These are phyloP conservation scores for Crithidia thermophila DNA, from an alignment of 208 protist species.

Conservation along the genomic window DNA sequence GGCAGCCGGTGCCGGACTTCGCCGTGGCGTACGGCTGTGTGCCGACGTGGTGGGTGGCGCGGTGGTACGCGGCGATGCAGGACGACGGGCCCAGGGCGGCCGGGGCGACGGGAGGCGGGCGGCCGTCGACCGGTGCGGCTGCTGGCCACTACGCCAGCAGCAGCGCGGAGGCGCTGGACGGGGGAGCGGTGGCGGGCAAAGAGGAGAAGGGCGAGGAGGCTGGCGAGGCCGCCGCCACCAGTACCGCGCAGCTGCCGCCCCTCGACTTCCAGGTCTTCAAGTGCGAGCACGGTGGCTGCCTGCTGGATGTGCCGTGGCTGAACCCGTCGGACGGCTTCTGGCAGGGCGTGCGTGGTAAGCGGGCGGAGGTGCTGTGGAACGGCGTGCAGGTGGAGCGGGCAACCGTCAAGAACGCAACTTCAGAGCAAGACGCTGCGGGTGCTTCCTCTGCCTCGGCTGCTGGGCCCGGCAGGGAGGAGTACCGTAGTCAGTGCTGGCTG, in stretches of 20 bases:
- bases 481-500: constrained; percentile 35
- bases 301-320: constrained; percentile 59
- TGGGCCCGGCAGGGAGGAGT: constrained; percentile 9
- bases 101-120: neutral
- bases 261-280: constrained; percentile 42
- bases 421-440: neutral
- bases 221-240: neutral
- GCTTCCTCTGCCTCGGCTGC: neutral
- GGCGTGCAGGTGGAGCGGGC: constrained; percentile 20
- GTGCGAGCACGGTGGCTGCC: constrained; percentile 59
- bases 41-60: constrained; percentile 81
- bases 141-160: too few relatives aligned
- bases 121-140: neutral
- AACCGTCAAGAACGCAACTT: too few relatives aligned
- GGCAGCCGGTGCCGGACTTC: constrained; percentile 24
- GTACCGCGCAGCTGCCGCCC: constrained; percentile 18
- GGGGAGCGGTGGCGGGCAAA: neutral
- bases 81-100: constrained; percentile 9
- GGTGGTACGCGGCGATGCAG: constrained; percentile 61
- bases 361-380: constrained; percentile 45
- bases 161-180: too few relatives aligned
- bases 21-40: constrained; percentile 58
- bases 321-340: constrained; percentile 80
- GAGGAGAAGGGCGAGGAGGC: constrained; percentile 10
- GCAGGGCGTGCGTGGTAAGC: constrained; percentile 54